Percentiles rank a stretch among this genome's conserved stretches.
phyloP scores from a whole-genome alignment of 129 eudicot genomes.

The Arctium minus region DNA sequence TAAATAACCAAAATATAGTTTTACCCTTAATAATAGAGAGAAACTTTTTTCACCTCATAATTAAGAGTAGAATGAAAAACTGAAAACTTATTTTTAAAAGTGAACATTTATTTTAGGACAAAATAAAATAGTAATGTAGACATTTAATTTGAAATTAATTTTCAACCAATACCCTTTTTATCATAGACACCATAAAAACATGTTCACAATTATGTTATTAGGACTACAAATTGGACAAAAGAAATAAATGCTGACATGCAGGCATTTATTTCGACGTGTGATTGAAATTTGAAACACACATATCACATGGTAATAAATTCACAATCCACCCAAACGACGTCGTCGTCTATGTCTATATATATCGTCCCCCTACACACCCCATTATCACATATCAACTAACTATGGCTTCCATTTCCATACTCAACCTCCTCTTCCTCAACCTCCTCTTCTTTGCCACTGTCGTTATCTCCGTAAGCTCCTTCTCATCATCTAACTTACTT shows the following conservation, averaged over 20 bases:
- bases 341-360: background rate
- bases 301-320: background rate
- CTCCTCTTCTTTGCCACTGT: background rate
- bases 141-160: too few relatives aligned
- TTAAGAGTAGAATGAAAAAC: too few relatives aligned
- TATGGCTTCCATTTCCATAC: background rate
- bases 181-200: background rate
- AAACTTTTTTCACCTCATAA: too few relatives aligned
- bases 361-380: background rate
- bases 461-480: background rate
- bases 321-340: background rate
- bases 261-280: background rate
- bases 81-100: too few relatives aligned
- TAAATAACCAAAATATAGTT: too few relatives aligned
- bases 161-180: too few relatives aligned
- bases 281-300: background rate
- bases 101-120: too few relatives aligned
- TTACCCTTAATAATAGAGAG: too few relatives aligned
- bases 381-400: background rate
- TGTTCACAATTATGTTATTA: background rate
- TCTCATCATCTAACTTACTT: background rate
- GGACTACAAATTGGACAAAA: background rate
- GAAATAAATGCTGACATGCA: background rate
- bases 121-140: too few relatives aligned
- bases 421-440: background rate